These are phyloP conservation scores for Geotrichum aggregatum DNA, from an alignment of 1,139 yeast species.

Conservation along the genomic window DNA sequence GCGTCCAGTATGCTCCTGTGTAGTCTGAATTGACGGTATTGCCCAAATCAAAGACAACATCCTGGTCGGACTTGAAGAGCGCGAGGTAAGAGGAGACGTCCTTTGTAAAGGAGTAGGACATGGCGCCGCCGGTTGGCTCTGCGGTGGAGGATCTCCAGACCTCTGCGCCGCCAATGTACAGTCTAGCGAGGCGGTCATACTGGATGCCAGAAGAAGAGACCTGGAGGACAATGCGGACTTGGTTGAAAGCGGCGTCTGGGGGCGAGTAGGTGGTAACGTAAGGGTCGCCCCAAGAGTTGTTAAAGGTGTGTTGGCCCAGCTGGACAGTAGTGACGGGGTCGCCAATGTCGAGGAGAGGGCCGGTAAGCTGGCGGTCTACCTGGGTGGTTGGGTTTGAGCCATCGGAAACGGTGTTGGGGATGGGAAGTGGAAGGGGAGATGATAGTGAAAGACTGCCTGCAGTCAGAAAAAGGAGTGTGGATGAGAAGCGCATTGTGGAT, in stretches of 20 bases:
- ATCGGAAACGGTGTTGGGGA: neutral
- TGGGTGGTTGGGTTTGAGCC: neutral
- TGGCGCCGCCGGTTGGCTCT: constrained; percentile 58
- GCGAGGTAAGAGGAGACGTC: constrained; percentile 59
- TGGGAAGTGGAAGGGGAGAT: neutral
- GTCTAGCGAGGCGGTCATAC: constrained; percentile 72
- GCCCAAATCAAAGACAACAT: constrained; percentile 55
- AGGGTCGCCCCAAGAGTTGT: constrained; percentile 59
- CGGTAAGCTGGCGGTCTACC: constrained; percentile 17
- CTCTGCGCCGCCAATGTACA: constrained; percentile 63
- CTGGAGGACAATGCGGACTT: constrained; percentile 56
- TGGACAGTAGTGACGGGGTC: constrained; percentile 13
- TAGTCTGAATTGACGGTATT: constrained; percentile 55
- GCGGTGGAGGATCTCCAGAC: constrained; percentile 84
- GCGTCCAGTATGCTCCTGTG: constrained; percentile 59
- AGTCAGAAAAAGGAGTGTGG: neutral
- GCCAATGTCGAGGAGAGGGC: constrained; percentile 18
- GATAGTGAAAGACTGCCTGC: constrained; percentile 1
- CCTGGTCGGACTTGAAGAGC: constrained; percentile 46
- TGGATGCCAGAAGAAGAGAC: constrained; percentile 67
- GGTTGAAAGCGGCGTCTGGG: constrained; percentile 48
- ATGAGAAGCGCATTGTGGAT: neutral
- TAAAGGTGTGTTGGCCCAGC: constrained; percentile 40
- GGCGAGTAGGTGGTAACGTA: constrained; percentile 43
- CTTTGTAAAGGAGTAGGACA: constrained; percentile 48